These are phyloP conservation scores for Anacardium occidentale DNA, from an alignment of 345 rosid species.

Conservation along the genomic window DNA sequence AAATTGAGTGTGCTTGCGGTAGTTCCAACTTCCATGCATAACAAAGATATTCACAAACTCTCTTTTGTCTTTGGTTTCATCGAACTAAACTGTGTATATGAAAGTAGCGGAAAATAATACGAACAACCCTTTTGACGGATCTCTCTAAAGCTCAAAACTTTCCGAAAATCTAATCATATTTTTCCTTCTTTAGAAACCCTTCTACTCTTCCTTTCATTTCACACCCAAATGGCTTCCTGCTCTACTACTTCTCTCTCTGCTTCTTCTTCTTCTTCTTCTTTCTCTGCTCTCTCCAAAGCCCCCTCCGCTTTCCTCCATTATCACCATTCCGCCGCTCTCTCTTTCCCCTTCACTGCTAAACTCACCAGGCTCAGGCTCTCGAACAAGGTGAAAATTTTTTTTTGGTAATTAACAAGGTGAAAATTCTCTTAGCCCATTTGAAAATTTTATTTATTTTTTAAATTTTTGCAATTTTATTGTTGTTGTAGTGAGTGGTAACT, in stretches of 20 bases:
- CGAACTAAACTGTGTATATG: background rate
- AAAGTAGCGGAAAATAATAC: too few species aligned
- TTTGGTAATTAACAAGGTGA: constrained; percentile 60
- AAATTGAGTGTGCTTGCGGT: too few species aligned
- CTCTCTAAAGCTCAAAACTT: background rate
- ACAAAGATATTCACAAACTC: too few species aligned
- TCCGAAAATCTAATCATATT: background rate
- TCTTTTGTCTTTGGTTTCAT: too few species aligned
- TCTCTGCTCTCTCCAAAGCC: constrained; percentile 32
- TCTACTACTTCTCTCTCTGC: constrained; percentile 32
- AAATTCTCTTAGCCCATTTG: background rate
- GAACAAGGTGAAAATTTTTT: constrained; percentile 43
- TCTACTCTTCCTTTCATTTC: background rate
- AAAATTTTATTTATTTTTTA: background rate
- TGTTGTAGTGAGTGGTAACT: background rate
- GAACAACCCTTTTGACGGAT: constrained; percentile 8
- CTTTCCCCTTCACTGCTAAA: constrained; percentile 44
- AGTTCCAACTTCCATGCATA: too few species aligned
- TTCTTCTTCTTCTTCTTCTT: constrained; percentile 41
- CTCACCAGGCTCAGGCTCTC: constrained; percentile 46
- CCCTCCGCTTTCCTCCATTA: constrained; percentile 29
- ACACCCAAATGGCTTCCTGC: constrained; percentile 27
- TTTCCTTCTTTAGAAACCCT: background rate
- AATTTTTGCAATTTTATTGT: background rate
- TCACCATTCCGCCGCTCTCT: constrained; percentile 30